Evolutionary conservation across 805 yeast species (phyloP), one percentile per base, ranked within the genome.

Genomic region (Yamadazyma philogaea): DNA sequence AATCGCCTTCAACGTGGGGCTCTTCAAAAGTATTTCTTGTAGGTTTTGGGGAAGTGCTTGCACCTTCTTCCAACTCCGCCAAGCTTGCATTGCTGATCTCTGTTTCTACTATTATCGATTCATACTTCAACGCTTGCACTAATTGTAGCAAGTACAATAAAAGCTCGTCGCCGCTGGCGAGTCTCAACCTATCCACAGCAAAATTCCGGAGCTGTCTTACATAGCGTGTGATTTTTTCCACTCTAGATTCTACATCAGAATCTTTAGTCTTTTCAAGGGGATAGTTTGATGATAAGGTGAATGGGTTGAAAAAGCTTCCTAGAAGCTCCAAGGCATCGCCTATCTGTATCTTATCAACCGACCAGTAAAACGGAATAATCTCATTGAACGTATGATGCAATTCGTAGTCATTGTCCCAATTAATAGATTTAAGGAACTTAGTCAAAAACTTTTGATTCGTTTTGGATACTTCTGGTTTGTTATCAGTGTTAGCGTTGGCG

Each of bases 61-160:
- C 14, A 6, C 30, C 44, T 6, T 35, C 40, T 22, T 35, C 37
- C 21, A 37, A 34, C 16, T 42, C 24, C 30, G 24, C 15, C n/a
- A 24, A 17, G 12, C 12, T 12, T 16, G 33, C 30, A 11, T 39
- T 43, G 24, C 40, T 37, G 19, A 42, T 39, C 35, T 47, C 51
- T 1, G 44, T 45, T 14, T 45, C 49, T 1, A 44, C 50, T 16
- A 60, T 59, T 31, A 62, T 43, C 8, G 67, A 52, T 55, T 93
- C 99, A 59, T 87, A 87, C 53, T 87, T 84, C 28, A 91, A 75
- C 0, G 96, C 95, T 56, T 90, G 97, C 0, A 91, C 98, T 14
- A 91, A 69, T 61, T 93, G 99, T 42, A 91, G 73, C 49, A 93
- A 66, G 55, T 87, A 93, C 46, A 90, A 70, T 43, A 86, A 83